A percentile compares a stretch with the other conserved stretches of the same genome.
These are phyloP conservation scores for Aspergillus steynii DNA, from an alignment of 495 filamentous ascomycete species.

Conservation along the genomic window DNA sequence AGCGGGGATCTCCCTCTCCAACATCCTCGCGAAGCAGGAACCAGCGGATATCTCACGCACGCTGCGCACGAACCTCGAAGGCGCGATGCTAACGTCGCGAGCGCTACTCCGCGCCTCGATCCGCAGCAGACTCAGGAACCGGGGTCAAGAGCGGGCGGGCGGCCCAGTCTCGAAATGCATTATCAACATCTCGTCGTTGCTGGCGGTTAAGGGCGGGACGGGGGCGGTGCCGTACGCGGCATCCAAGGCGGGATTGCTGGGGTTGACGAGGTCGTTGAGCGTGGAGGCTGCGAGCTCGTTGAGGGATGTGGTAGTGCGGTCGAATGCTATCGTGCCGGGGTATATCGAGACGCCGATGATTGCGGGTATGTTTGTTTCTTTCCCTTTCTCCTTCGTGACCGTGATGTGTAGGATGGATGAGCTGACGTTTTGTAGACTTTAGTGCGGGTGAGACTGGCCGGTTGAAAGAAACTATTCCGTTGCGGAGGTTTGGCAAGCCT, in stretches of 20 bases:
- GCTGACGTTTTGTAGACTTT: constrained; percentile 30
- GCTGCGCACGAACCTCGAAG: constrained; percentile 68
- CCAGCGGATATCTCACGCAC: constrained; percentile 45
- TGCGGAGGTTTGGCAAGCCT: constrained; percentile 66
- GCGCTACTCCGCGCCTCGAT: constrained; percentile 49
- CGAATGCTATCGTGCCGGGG: constrained; percentile 81
- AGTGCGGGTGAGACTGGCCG: constrained; percentile 30
- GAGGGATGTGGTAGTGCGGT: constrained; percentile 54
- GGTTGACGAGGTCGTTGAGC: constrained; percentile 71
- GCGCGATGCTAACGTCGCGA: constrained; percentile 66
- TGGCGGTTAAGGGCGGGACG: constrained; percentile 60
- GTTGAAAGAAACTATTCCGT: constrained; percentile 56
- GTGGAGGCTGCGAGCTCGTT: constrained; percentile 53
- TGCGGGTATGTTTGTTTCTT: constrained; percentile 47
- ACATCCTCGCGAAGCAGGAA: constrained; percentile 52
- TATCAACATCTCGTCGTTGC: constrained; percentile 76
- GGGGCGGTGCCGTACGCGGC: constrained; percentile 76
- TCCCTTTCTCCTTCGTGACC: background rate
- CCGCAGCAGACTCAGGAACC: constrained; percentile 34
- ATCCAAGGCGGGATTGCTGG: constrained; percentile 76
- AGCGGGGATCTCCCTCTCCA: constrained; percentile 65
- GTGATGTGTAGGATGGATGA: background rate
- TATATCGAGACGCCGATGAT: constrained; percentile 83
- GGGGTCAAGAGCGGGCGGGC: constrained; percentile 3
- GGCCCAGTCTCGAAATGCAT: constrained; percentile 54